Evolutionary conservation across 495 filamentous ascomycete genomes (phyloP).

Genomic region (Pseudevernia furfuracea): DNA sequence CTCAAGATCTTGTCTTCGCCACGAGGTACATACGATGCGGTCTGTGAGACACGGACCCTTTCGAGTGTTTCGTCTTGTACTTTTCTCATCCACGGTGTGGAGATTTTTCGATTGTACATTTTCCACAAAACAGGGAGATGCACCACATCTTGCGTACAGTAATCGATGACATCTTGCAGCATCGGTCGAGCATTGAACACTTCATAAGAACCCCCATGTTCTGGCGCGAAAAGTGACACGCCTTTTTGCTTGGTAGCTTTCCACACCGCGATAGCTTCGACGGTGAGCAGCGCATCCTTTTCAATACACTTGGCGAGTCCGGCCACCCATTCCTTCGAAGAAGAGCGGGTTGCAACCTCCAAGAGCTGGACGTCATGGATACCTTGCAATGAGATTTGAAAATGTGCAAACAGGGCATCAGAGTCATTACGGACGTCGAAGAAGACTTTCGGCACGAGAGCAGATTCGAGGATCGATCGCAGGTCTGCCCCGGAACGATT

Average conservation of each 20-base stretch:
- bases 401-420: slow-evolving; percentile 21
- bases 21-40: slow-evolving; percentile 10
- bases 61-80: slow-evolving; percentile 26
- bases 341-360: slow-evolving; percentile 18
- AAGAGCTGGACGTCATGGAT: slow-evolving; percentile 26
- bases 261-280: slow-evolving; percentile 27
- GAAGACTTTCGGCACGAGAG: slow-evolving; percentile 41
- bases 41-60: slow-evolving; percentile 23
- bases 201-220: slow-evolving; percentile 39
- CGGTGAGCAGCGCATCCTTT: slow-evolving; percentile 25
- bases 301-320: slow-evolving; percentile 43
- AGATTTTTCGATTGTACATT: slow-evolving; percentile 29
- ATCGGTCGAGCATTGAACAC: slow-evolving; percentile 45
- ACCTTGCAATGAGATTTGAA: slow-evolving; percentile 23
- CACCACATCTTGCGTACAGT: slow-evolving; percentile 44
- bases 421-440: slow-evolving; percentile 45
- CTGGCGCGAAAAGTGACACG: slow-evolving; percentile 31
- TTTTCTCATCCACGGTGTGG: slow-evolving; percentile 22
- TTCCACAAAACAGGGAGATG: slow-evolving; percentile 35
- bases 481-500: slow-evolving; percentile 34
- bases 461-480: slow-evolving; percentile 43
- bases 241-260: slow-evolving; percentile 37
- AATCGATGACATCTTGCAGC: slow-evolving; percentile 34
- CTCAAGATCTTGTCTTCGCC: slow-evolving; percentile 6
- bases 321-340: not conserved